phyloP scores from a whole-genome alignment of 73 alveolate genomes.

The Blepharisma stoltei region DNA sequence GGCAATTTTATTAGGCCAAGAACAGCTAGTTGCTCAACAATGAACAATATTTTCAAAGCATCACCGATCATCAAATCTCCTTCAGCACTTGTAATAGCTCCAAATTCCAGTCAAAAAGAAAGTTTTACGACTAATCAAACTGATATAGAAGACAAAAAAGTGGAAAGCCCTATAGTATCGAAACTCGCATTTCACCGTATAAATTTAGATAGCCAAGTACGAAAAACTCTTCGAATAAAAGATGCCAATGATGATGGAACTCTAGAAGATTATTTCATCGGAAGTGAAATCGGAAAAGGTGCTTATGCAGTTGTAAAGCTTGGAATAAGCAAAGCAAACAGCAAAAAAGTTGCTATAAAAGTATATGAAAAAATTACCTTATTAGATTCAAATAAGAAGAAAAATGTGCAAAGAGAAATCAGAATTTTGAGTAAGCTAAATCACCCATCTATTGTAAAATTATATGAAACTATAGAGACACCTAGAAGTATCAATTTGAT shows the following conservation, averaged over 20 bases:
- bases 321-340: constrained; percentile 76
- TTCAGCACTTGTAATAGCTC: no score
- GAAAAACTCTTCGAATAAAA: background rate
- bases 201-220: no score
- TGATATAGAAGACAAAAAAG: no score
- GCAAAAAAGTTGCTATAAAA: constrained; percentile 79
- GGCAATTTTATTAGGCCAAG: no score
- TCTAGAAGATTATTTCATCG: constrained; percentile 74
- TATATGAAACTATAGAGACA: constrained; percentile 28
- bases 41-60: no score
- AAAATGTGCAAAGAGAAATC: constrained; percentile 35
- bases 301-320: constrained; percentile 88
- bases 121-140: no score
- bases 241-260: constrained; percentile 33
- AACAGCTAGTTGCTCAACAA: no score
- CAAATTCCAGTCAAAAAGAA: no score
- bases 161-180: no score
- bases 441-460: constrained; percentile 35
- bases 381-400: constrained; percentile 66
- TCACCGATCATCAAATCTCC: no score
- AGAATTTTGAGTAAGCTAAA: constrained; percentile 21
- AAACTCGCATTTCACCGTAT: no score
- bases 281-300: constrained; percentile 81
- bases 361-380: constrained; percentile 73
- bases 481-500: constrained; percentile 29